Conservation (phyloP, 148 eudicot genomes). For the Camellia japonica region DNA sequence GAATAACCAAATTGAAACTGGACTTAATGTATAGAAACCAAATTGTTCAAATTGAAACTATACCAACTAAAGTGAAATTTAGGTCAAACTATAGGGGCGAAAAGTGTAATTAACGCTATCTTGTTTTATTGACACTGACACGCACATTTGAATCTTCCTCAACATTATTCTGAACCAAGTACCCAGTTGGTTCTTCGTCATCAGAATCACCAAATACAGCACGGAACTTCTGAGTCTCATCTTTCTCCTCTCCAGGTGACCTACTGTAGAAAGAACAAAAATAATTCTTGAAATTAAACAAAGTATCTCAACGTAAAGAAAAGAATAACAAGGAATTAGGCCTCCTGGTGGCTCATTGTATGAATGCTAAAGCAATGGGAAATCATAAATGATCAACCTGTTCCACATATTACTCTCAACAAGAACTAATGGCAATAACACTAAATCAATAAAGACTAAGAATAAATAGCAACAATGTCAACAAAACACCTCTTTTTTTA, state of each 20-base stretch:
- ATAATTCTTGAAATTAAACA: background rate
- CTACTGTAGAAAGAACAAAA: constrained; percentile 27
- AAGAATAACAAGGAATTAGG: background rate
- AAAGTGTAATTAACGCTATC: too few relatives aligned
- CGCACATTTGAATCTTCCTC: constrained; percentile 64
- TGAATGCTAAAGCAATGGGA: background rate
- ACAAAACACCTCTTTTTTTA: too few relatives aligned
- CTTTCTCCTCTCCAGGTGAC: constrained; percentile 78
- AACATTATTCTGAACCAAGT: constrained; percentile 59
- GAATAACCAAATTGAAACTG: too few relatives aligned
- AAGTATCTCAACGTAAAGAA: background rate
- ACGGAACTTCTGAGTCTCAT: constrained; percentile 63
- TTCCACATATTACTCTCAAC: background rate
- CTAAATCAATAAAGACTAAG: background rate
- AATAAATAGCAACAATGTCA: background rate
- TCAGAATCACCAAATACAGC: constrained; percentile 99
- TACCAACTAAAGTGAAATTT: too few relatives aligned
- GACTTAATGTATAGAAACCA: too few relatives aligned
- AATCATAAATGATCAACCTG: background rate
- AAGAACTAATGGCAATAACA: background rate
- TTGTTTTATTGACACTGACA: constrained; percentile 5
- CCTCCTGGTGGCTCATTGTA: background rate
- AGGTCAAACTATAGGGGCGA: too few relatives aligned
- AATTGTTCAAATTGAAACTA: too few relatives aligned
- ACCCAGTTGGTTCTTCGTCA: constrained; percentile 84